phyloP scores from a whole-genome alignment of 108 stramenopile genomes.

The Heterococcus sp. region DNA sequence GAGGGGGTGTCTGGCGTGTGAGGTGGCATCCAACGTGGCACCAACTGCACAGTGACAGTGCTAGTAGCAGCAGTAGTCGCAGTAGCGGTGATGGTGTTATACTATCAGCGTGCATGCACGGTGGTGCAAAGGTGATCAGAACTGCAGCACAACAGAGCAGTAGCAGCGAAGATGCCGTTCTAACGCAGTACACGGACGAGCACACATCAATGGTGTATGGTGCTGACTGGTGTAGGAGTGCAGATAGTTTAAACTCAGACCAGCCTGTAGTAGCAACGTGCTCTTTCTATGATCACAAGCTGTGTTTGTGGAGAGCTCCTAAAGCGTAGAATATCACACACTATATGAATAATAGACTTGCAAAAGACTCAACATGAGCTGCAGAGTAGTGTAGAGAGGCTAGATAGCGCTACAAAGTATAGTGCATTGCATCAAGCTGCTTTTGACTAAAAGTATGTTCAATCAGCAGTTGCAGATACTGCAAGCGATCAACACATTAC shows the following conservation, averaged over 20 bases:
- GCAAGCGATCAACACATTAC: too few relatives aligned
- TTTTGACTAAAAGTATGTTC: too few relatives aligned
- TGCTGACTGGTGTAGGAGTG: slow-evolving; percentile 34
- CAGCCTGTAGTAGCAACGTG: slow-evolving; percentile 18
- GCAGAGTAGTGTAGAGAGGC: too few relatives aligned
- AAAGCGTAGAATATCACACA: too few relatives aligned
- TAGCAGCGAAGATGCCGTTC: background rate
- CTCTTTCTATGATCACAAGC: slow-evolving; percentile 38
- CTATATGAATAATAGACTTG: too few relatives aligned
- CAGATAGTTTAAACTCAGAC: background rate
- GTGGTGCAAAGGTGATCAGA: slow-evolving; percentile 29
- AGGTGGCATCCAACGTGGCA: slow-evolving; percentile 24
- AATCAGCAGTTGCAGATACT: too few relatives aligned
- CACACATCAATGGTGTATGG: slow-evolving; percentile 50
- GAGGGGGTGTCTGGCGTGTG: slow-evolving; percentile 38
- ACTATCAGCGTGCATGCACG: slow-evolving; percentile 48
- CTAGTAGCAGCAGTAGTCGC: background rate
- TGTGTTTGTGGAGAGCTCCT: slow-evolving; percentile 45
- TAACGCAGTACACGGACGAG: slow-evolving; percentile 1
- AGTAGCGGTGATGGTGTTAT: too few relatives aligned
- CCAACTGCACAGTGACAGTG: background rate
- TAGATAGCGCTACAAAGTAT: too few relatives aligned
- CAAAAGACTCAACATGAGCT: too few relatives aligned
- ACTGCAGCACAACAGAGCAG: slow-evolving; percentile 1
- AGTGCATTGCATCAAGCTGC: too few relatives aligned